phyloP scores from a whole-genome alignment of 2,329 filamentous ascomycete genomes.

The Venturiaceae sp. region DNA sequence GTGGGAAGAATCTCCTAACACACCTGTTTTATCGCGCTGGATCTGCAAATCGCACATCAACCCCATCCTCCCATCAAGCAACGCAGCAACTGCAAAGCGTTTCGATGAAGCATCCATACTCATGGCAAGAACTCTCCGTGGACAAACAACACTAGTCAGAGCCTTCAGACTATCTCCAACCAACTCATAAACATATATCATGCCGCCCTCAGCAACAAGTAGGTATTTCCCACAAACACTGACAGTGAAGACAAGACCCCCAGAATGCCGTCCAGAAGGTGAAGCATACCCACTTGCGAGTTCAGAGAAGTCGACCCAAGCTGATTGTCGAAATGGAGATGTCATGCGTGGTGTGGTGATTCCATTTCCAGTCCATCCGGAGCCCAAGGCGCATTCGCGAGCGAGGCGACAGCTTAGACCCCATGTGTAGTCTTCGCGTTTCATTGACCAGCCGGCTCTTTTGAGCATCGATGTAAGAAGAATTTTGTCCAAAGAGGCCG shows the following conservation, averaged over 20 bases:
- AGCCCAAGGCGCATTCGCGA: slow-evolving; percentile 38
- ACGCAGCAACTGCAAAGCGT: slow-evolving; percentile 45
- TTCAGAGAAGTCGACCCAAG: slow-evolving; percentile 23
- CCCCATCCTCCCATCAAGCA: slow-evolving; percentile 51
- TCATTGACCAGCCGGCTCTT: slow-evolving; percentile 42
- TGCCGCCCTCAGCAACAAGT: slow-evolving; percentile 42
- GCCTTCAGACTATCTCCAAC: slow-evolving; percentile 28
- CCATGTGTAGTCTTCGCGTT: slow-evolving; percentile 15
- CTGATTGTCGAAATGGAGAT: background rate
- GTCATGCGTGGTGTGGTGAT: background rate
- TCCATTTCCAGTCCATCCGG: slow-evolving; percentile 28
- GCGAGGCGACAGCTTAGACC: slow-evolving; percentile 36
- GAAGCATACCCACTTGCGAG: slow-evolving; percentile 16
- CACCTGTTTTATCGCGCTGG: background rate
- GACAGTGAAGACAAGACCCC: slow-evolving; percentile 35
- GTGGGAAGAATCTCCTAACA: background rate
- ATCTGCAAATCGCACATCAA: slow-evolving; percentile 47
- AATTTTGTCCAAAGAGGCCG: slow-evolving; percentile 41
- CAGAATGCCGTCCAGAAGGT: slow-evolving; percentile 11
- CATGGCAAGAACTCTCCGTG: slow-evolving; percentile 45
- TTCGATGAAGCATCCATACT: slow-evolving; percentile 53
- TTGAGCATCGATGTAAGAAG: slow-evolving; percentile 45
- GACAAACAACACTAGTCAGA: slow-evolving; percentile 46
- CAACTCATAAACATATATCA: slow-evolving; percentile 48
- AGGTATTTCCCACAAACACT: slow-evolving; percentile 51